A percentile compares a stretch with the other conserved stretches of the same genome.
phyloP scores from a whole-genome alignment of 2,329 filamentous ascomycete species.

The Fusarium sp. region DNA sequence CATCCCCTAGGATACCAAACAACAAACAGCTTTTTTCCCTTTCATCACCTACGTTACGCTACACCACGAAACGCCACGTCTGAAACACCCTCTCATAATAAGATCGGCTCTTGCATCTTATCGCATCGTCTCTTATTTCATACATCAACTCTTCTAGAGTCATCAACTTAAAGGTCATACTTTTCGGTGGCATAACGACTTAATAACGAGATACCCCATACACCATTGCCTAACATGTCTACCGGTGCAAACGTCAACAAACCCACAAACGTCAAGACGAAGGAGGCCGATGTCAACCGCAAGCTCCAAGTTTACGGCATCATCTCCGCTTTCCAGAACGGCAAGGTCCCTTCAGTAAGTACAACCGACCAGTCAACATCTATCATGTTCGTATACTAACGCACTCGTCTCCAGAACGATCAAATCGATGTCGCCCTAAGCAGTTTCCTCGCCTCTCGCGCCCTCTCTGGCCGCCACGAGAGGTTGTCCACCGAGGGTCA shows the following conservation, averaged over 20 bases:
- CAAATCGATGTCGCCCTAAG: slow-evolving; percentile 96
- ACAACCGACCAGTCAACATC: background rate
- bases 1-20: slow-evolving; percentile 41
- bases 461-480: slow-evolving; percentile 75
- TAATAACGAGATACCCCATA: slow-evolving; percentile 36
- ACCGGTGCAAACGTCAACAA: slow-evolving; percentile 71
- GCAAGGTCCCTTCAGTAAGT: slow-evolving; percentile 90
- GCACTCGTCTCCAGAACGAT: slow-evolving; percentile 73
- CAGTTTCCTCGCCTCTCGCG: slow-evolving; percentile 80
- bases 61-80: slow-evolving; percentile 11
- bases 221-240: slow-evolving; percentile 50
- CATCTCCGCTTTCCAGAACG: slow-evolving; percentile 82
- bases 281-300: slow-evolving; percentile 88
- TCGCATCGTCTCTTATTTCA: slow-evolving; percentile 17
- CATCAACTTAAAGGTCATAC: slow-evolving; percentile 6
- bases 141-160: slow-evolving; percentile 13
- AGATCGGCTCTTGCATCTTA: slow-evolving; percentile 17
- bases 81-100: slow-evolving; percentile 18
- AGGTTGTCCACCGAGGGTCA: slow-evolving; percentile 87
- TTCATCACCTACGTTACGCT: slow-evolving; percentile 23
- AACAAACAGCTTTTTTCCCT: slow-evolving; percentile 36
- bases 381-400: slow-evolving; percentile 4
- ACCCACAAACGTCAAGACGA: slow-evolving; percentile 78
- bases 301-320: slow-evolving; percentile 98
- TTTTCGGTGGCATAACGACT: slow-evolving; percentile 21